Base-by-base conservation (phyloP, 1,139 yeast species). In the Hyphopichia wangnamkhiaoensis region DNA sequence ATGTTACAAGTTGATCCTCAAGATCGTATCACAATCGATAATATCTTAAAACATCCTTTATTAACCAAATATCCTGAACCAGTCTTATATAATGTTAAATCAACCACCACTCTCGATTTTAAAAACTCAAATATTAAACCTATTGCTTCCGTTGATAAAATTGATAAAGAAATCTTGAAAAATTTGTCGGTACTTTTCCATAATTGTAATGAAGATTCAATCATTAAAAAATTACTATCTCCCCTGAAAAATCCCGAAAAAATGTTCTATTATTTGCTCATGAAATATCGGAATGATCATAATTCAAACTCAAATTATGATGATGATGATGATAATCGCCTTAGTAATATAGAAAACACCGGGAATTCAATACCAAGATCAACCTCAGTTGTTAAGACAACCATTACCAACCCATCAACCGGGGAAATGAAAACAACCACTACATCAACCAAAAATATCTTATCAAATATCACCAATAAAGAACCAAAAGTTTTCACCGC, bases 181-280 rank as follows among this genome's bases (percentile, higher is more conserved):
- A 91, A 89, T 54, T 71, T 94, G 49, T 88, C 89, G 40, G 90
- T 91, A 23, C 67, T 93, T 42, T 93, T 96, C 82, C 98, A 91
- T 59, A 96, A 96, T 36, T 87, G 89, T 42, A 74, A 80, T 29
- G 79, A 79, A 42, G 74, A 78, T 15, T 64, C 76, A 10, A 80
- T 93, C 28, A 66, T 86, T 28, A 62, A 76, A 7, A 76, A 81
- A 43, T 69, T 93, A 32, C 52, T 84, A 36, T 71, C 82, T 2
- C 71, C 79, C 0, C 78, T 71, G 21, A 76, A 81, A 39, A 85
- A 84, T 48, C 80, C 95, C 1, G 98, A 94, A 55, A 94, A 93
- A 68, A 81, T 93, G 40, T 93, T 93, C 52, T 94, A 93, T 63
- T 84, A 89, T 45, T 67, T 94, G 42, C 69, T 93, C 45, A 71